Base-by-base conservation (phyloP, 2,329 filamentous ascomycete species). In the Arthroderma sp. region DNA sequence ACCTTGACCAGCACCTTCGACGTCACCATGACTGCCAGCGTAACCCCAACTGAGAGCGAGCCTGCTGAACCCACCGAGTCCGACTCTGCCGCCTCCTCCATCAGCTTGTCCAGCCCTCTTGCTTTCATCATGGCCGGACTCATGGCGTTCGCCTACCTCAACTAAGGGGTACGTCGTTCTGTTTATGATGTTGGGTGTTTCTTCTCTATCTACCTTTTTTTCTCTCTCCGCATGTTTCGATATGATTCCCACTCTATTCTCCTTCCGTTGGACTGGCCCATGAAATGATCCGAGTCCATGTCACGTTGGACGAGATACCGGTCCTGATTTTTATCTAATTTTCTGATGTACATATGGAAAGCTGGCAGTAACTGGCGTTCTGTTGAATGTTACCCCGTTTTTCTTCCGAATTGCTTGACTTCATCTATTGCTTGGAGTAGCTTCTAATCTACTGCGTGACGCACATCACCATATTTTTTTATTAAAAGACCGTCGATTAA, bases 141-240 rank as follows among this genome's bases (percentile, higher is more conserved):
- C n/a, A 61, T 55, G 28, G 54, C 62, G 5, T 50, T 65, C 36
- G 52, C 57, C 38, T 60, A 59, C 45, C 48, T 64, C 5, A 54
- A 58, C 51, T 56, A 46, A 45, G 45, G 11, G 8, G 32, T 34
- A 9, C 3, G 32, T 34, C 8, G 37, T 38, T 40, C 38, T 47
- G 32, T 45, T 49, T n/a, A 8, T 8, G 10, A 9, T 29, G 27
- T 29, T 28, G 28, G 28, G 9, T 10, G n/a, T 6, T 6, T 11
- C 9, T 15, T 29, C 28, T 30, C 22, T 38, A 37, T 29, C 38
- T 38, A 7, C 29, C 27, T n/a, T 15, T 8, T 44, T 38, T 38
- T 29, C 15, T 28, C 9, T 22, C 6, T 44, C 9, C 9, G 15
- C 9, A 7, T 29, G 6, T 43, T 36, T 32, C 34, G 30, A 36